These are phyloP conservation scores for Geotrichum citri-aurantii DNA, from an alignment of 1,139 yeast species.

Conservation along the genomic window DNA sequence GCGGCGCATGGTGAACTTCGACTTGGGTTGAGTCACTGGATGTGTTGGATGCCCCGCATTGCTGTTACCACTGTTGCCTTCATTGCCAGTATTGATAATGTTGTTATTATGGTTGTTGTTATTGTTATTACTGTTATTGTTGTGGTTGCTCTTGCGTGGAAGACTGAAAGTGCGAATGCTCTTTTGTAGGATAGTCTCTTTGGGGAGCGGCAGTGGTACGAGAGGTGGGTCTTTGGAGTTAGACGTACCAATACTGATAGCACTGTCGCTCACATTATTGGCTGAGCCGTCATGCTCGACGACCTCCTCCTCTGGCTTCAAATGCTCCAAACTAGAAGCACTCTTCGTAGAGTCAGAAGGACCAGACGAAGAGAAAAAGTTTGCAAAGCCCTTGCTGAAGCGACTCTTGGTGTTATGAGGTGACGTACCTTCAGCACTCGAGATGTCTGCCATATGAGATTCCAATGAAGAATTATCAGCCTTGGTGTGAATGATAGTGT, in stretches of 20 bases:
- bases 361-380: conserved; percentile 22
- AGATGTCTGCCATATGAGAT: neutral
- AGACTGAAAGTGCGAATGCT: conserved; percentile 30
- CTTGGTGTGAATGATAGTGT: conserved; percentile 7
- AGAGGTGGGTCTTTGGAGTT: conserved; percentile 19
- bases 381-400: conserved; percentile 27
- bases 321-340: neutral
- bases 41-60: neutral
- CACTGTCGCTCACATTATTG: conserved; percentile 13
- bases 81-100: neutral
- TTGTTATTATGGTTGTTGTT: too few relatives aligned
- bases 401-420: conserved; percentile 12
- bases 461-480: conserved; percentile 11
- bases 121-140: neutral
- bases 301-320: conserved; percentile 6
- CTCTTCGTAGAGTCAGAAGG: conserved; percentile 1
- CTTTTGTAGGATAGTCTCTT: conserved; percentile 29
- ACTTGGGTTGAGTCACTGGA: neutral
- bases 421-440: conserved; percentile 2
- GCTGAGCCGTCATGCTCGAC: conserved; percentile 8
- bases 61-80: neutral
- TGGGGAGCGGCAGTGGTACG: conserved; percentile 5
- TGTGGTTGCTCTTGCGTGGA: conserved; percentile 8
- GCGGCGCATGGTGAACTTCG: conserved; percentile 15
- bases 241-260: conserved; percentile 7